Evolutionary conservation across 1,139 yeast species (phyloP), one percentile per base, ranked within the genome.

Genomic region (Saccharomyces pastorianus): DNA sequence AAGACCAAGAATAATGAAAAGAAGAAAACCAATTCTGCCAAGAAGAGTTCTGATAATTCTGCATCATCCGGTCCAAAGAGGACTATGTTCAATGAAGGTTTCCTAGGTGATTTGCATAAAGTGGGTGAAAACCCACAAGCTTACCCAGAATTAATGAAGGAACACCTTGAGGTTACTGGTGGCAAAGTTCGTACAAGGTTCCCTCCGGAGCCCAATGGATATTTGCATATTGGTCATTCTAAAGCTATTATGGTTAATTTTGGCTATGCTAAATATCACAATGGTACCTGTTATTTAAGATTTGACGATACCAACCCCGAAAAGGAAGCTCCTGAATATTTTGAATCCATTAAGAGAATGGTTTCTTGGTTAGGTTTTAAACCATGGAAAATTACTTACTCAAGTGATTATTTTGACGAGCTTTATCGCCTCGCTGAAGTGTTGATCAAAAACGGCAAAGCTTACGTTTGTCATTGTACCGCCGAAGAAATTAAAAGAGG

Each of bases 131-230:
- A 91, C 69, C 90, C 93, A 47, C 99, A 93, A 75, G 85, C 80
- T 62, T 84, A 79, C 69, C 95, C 96, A 42, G 95, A 88, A 67
- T 76, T 88, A 53, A 84, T 88, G 85, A 78, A 78, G 61, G 85
- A 81, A 59, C 99, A 93, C 70, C 76, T 89, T 63, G 81, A 78
- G 54, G 82, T 81, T 59, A 89, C 96, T 46, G 78, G 81, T 34
- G 96, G 97, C 48, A 77, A 81, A 64, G 98, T 93, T 23, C 84
- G 80, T 65, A 95, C 99, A 1, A 83, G 99, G 69, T 93, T 93
- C 76, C 99, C 99, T 34, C 99, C 99, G 6, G 99, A 93, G 73
- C 99, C 99, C 52, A 91, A 91, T 70, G 99, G 99, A 55, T 93
- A 83, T 67, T 79, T 93, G 67, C 99, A 93, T 70, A 93, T 93